phyloP scores from a whole-genome alignment of 1,139 yeast species.

The Spathaspora jeffriesii region DNA sequence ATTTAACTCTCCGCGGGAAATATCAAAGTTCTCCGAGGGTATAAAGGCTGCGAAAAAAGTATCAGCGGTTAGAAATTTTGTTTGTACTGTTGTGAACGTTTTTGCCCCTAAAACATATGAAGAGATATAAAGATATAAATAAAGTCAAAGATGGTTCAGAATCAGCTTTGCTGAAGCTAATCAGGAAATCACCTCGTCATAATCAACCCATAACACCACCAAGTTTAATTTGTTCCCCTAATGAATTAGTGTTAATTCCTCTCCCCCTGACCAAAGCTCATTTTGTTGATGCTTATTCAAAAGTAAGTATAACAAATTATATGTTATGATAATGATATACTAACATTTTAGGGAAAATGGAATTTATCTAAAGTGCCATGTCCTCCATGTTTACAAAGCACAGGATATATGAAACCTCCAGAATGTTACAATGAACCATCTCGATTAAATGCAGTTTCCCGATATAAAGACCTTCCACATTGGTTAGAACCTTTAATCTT shows the following conservation, averaged over 20 bases:
- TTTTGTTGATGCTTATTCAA: constrained; percentile 62
- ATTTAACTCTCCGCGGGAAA: too few relatives aligned
- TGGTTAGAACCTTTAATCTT: constrained; percentile 51
- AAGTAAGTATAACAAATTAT: constrained; percentile 17
- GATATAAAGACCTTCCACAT: constrained; percentile 41
- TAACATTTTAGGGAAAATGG: constrained; percentile 45
- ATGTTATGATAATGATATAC: constrained; percentile 7
- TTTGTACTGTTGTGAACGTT: too few relatives aligned
- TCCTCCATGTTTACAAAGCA: constrained; percentile 52
- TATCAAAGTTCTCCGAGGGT: too few relatives aligned
- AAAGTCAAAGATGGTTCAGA: neutral
- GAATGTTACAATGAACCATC: constrained; percentile 46
- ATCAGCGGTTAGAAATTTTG: neutral
- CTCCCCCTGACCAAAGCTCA: constrained; percentile 55
- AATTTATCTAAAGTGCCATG: constrained; percentile 56
- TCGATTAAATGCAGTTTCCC: constrained; percentile 42
- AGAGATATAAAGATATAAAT: constrained; percentile 3
- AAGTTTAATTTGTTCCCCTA: constrained; percentile 12
- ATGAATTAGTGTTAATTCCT: constrained; percentile 22
- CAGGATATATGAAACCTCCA: constrained; percentile 62
- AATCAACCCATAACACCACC: constrained; percentile 1
- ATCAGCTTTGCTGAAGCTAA: neutral
- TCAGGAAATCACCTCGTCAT: neutral
- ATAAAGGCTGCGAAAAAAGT: constrained; percentile 1
- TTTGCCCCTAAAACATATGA: constrained; percentile 4